phyloP scores from a whole-genome alignment of 2,329 filamentous ascomycete genomes.

The Penicillium concentricum region DNA sequence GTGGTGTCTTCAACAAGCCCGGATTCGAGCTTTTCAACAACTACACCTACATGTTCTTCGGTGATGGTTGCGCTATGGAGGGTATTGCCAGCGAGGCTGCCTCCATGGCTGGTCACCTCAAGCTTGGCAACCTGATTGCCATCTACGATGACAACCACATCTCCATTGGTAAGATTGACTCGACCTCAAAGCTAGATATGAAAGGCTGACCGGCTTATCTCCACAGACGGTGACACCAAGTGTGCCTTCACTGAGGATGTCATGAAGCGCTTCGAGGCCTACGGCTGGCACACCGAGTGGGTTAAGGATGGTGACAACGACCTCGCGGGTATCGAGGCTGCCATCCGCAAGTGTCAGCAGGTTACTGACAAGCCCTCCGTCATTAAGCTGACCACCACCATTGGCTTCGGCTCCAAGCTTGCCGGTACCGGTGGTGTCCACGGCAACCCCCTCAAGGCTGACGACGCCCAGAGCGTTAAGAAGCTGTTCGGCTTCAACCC shows the following conservation, averaged over 20 bases:
- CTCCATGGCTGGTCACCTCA: conserved; percentile 89
- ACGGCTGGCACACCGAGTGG: conserved; percentile 88
- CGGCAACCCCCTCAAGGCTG: conserved; percentile 90
- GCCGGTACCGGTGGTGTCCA: conserved; percentile 95
- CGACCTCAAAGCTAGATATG: neutral
- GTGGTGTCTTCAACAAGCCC: conserved; percentile 93
- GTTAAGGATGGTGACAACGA: conserved; percentile 89
- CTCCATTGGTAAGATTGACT: conserved; percentile 60
- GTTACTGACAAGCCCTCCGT: conserved; percentile 95
- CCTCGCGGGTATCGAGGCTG: conserved; percentile 81
- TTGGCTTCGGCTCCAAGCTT: conserved; percentile 90
- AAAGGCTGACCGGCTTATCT: conserved; percentile 7
- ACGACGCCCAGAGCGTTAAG: conserved; percentile 94
- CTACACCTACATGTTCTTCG: conserved; percentile 95
- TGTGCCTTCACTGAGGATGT: conserved; percentile 97
- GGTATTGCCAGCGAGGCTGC: conserved; percentile 91
- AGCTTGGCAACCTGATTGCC: conserved; percentile 95
- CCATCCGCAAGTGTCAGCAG: conserved; percentile 78
- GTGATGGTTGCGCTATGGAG: conserved; percentile 98
- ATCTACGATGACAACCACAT: conserved; percentile 99
- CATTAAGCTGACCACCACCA: conserved; percentile 96
- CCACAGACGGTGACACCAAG: conserved; percentile 85
- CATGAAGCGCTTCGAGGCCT: conserved; percentile 88
- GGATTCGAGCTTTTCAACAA: conserved; percentile 89
- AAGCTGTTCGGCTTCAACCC: conserved; percentile 94